A percentile compares a stretch with the other conserved stretches of the same genome.
Evolutionary conservation across 1,139 yeast species (phyloP).

Genomic region (Pichia sp.): DNA sequence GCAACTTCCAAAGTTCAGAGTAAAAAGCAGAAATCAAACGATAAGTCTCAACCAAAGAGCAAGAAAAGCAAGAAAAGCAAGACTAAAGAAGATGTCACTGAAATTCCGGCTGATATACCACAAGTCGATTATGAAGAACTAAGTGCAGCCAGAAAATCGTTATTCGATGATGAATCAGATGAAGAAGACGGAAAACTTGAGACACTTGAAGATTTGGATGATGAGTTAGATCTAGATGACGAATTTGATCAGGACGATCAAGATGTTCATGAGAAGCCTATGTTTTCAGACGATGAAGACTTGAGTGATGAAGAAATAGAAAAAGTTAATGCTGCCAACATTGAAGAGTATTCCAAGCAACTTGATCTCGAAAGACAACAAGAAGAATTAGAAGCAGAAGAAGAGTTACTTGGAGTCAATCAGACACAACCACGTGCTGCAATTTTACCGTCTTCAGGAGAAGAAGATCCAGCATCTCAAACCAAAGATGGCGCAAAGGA

Average conservation of each 20-base stretch:
- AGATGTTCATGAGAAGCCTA: conserved; percentile 57
- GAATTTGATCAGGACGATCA: conserved; percentile 38
- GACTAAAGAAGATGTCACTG: conserved; percentile 35
- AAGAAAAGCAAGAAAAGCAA: conserved; percentile 29
- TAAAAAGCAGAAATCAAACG: conserved; percentile 14
- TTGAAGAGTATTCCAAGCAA: conserved; percentile 70
- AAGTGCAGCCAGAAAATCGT: conserved; percentile 61
- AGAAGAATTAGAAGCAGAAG: conserved; percentile 77
- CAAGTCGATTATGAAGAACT: conserved; percentile 64
- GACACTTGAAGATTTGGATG: conserved; percentile 49
- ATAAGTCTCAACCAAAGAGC: conserved; percentile 22
- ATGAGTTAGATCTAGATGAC: conserved; percentile 20
- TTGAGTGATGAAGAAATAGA: conserved; percentile 65
- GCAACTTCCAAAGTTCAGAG: conserved; percentile 23
- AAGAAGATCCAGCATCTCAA: conserved; percentile 43
- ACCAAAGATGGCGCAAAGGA: conserved; percentile 58
- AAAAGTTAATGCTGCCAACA: conserved; percentile 76
- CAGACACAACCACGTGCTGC: conserved; percentile 66
- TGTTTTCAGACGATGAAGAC: conserved; percentile 78
- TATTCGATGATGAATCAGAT: conserved; percentile 69
- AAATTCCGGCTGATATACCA: conserved; percentile 48
- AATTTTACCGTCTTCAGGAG: conserved; percentile 62
- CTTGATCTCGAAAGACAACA: conserved; percentile 67
- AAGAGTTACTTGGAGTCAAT: conserved; percentile 59
- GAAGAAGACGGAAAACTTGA: conserved; percentile 46